Conservation (phyloP, 805 yeast genomes). For the Tetrapisispora phaffii region DNA sequence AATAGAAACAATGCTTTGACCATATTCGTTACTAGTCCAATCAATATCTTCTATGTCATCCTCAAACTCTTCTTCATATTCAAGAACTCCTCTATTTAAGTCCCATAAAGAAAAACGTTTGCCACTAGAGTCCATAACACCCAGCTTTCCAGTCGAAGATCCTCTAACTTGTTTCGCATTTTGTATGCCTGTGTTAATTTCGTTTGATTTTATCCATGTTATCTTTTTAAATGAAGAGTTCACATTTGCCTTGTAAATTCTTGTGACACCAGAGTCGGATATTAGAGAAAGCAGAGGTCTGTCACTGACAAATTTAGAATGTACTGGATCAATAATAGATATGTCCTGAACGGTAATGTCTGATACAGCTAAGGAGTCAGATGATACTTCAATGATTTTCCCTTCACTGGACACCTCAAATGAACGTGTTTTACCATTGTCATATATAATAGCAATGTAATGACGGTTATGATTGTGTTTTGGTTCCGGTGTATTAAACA, state of each 20-base stretch:
- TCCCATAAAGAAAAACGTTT: conserved; percentile 70
- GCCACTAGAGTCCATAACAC: conserved; percentile 52
- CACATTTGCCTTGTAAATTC: conserved; percentile 38
- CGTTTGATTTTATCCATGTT: conserved; percentile 43
- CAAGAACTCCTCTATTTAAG: conserved; percentile 53
- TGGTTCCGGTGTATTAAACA: conserved; percentile 31
- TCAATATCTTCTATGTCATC: conserved; percentile 59
- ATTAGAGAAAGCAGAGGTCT: conserved; percentile 47
- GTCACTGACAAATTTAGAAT: conserved; percentile 28
- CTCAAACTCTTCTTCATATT: conserved; percentile 39
- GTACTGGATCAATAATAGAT: conserved; percentile 59
- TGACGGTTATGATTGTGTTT: conserved; percentile 29
- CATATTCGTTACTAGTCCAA: conserved; percentile 67
- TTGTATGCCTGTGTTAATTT: conserved; percentile 46
- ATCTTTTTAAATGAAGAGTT: conserved; percentile 21
- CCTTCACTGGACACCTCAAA: conserved; percentile 24
- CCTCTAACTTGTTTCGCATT: conserved; percentile 53
- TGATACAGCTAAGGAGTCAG: conserved; percentile 12
- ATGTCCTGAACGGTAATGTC: conserved; percentile 34
- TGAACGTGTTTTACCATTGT: conserved; percentile 21
- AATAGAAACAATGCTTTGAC: conserved; percentile 67
- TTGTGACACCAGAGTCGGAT: conserved; percentile 40
- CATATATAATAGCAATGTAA: conserved; percentile 44
- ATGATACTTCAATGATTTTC: conserved; percentile 30
- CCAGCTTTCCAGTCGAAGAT: conserved; percentile 66